Conservation (phyloP, 768 basidiomycete genomes). For the Trametes meyenii region DNA sequence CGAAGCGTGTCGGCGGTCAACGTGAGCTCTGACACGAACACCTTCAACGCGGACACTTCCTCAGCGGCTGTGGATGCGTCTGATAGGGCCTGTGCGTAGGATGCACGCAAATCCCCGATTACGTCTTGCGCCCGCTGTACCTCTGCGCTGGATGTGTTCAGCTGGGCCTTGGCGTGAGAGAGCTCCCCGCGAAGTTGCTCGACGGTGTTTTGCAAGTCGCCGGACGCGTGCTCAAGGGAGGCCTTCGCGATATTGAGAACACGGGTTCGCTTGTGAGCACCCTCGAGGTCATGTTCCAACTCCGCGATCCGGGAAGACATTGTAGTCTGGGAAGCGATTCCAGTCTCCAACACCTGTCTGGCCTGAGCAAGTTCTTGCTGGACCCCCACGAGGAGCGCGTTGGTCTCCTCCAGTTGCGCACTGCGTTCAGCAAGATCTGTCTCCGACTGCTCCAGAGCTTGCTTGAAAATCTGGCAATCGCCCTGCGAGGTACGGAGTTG, state of each 20-base stretch:
- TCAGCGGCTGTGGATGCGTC: not conserved
- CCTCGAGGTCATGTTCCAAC: conserved; percentile 11
- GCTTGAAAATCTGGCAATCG: conserved; percentile 14
- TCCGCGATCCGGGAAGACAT: conserved; percentile 10
- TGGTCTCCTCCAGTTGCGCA: not conserved
- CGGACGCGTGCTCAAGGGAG: conserved; percentile 7
- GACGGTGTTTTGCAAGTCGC: conserved; percentile 14
- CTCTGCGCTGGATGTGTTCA: not conserved
- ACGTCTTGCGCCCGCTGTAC: conserved; percentile 3
- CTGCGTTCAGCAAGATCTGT: conserved; percentile 1
- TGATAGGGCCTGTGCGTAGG: not conserved
- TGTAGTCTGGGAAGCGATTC: not conserved
- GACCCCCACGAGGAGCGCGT: not conserved
- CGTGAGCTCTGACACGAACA: conserved; percentile 15
- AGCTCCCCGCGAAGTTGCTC: conserved; percentile 8
- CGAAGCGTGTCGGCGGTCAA: conserved; percentile 10
- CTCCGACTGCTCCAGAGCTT: conserved; percentile 24
- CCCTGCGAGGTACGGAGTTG: not conserved
- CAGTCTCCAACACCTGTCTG: not conserved
- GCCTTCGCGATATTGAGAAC: conserved; percentile 11
- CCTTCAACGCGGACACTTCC: not conserved
- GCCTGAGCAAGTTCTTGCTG: conserved; percentile 8
- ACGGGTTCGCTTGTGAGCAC: conserved; percentile 3
- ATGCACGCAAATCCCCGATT: conserved; percentile 3
- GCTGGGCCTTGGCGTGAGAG: conserved; percentile 11